Evolutionary conservation across 345 rosid genomes (phyloP).

Genomic region (Barbarea vulgaris): DNA sequence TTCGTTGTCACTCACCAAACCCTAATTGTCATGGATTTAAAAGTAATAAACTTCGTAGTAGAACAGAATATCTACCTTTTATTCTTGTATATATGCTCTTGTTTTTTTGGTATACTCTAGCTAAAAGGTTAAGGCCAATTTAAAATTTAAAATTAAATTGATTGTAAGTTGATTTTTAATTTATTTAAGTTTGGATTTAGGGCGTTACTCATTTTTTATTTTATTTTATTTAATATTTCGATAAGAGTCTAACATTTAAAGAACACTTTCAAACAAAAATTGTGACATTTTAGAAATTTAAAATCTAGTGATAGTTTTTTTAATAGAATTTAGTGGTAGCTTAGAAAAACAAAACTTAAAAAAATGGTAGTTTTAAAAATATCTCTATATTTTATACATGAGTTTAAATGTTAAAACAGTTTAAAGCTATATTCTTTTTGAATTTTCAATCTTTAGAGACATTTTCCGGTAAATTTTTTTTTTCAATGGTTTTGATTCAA

Average conservation of each 20-base stretch:
- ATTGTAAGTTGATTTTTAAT: background rate
- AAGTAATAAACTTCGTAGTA: conserved; percentile 5
- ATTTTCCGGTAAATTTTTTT: background rate
- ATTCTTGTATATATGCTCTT: conserved; percentile 4
- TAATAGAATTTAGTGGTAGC: background rate
- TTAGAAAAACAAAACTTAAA: background rate
- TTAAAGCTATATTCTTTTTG: background rate
- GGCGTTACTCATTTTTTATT: background rate
- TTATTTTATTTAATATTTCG: background rate
- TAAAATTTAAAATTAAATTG: too few species aligned
- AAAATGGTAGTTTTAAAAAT: too few species aligned
- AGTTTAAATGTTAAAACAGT: background rate
- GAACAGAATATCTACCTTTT: background rate
- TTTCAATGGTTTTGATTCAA: too few species aligned
- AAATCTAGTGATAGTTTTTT: background rate
- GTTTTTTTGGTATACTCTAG: background rate
- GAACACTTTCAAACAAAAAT: background rate
- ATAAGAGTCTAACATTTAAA: background rate
- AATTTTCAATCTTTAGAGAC: too few species aligned
- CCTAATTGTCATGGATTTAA: conserved; percentile 31
- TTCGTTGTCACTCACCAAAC: conserved; percentile 49
- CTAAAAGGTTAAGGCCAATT: background rate
- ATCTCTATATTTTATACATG: background rate
- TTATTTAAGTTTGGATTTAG: background rate
- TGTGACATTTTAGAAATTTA: background rate